These are phyloP conservation scores for Millerago galiae DNA, from an alignment of 805 yeast genomes.

Conservation along the genomic window DNA sequence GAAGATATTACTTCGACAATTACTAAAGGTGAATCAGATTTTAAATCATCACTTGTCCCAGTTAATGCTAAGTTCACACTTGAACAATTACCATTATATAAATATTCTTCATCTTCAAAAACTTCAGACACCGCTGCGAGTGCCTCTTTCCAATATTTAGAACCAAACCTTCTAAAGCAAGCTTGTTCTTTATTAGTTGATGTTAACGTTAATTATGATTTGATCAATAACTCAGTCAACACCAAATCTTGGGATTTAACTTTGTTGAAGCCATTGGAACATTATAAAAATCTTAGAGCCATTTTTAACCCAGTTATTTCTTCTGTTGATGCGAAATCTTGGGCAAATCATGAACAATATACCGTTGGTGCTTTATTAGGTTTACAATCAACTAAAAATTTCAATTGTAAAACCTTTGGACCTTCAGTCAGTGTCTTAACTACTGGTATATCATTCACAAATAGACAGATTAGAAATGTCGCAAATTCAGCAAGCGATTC, in stretches of 20 bases:
- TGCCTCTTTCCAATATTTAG: conserved; percentile 28
- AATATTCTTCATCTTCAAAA: conserved; percentile 27
- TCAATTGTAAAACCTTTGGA: conserved; percentile 5
- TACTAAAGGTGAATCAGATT: conserved; percentile 4
- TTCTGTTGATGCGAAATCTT: conserved; percentile 38
- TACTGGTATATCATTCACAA: conserved; percentile 54
- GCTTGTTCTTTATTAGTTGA: conserved; percentile 47
- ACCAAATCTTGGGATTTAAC: conserved; percentile 44
- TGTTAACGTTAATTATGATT: conserved; percentile 41
- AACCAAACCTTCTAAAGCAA: conserved; percentile 49
- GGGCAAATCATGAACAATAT: conserved; percentile 48
- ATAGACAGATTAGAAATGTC: conserved; percentile 50
- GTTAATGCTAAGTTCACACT: conserved; percentile 39
- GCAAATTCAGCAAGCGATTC: conserved; percentile 47
- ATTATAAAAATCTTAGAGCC: conserved; percentile 38
- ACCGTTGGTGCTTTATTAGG: conserved; percentile 44
- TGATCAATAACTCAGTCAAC: conserved; percentile 37
- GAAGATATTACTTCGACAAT: conserved; percentile 9
- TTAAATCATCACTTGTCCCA: conserved; percentile 24
- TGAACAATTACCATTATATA: conserved; percentile 27
- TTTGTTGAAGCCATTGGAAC: conserved; percentile 39
- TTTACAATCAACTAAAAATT: conserved; percentile 31
- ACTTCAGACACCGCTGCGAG: conserved; percentile 30
- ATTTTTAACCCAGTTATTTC: conserved; percentile 42
- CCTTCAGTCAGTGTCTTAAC: conserved; percentile 25